A percentile compares a stretch with the other conserved stretches of the same genome.
Evolutionary conservation across 2,329 filamentous ascomycete genomes (phyloP).

Genomic region (Fusarium sterilihyphosum): DNA sequence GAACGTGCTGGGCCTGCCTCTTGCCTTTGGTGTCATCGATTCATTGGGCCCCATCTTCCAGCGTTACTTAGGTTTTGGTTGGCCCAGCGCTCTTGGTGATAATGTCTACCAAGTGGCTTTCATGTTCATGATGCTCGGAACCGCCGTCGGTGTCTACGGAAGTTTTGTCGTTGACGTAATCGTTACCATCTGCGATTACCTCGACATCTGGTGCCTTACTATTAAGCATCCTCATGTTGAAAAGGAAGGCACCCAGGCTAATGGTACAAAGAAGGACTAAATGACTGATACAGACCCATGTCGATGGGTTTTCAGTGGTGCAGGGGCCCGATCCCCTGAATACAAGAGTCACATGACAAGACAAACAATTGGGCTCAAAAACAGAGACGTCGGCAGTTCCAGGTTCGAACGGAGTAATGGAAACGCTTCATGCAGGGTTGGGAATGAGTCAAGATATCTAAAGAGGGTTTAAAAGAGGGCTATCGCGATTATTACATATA

Average conservation of each 20-base stretch:
- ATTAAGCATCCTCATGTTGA: constrained; percentile 84
- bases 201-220: constrained; percentile 98
- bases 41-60: constrained; percentile 77
- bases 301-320: not conserved
- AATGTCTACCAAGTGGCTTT: constrained; percentile 91
- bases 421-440: not conserved
- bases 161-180: constrained; percentile 98
- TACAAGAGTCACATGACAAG: not conserved
- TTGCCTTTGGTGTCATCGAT: constrained; percentile 82
- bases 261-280: constrained; percentile 53
- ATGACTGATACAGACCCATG: not conserved
- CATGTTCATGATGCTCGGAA: constrained; percentile 86
- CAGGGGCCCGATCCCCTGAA: not conserved
- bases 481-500: constrained; percentile 12
- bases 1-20: constrained; percentile 83
- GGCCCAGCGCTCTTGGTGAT: constrained; percentile 79
- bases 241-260: constrained; percentile 42
- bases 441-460: constrained; percentile 11
- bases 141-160: constrained; percentile 90
- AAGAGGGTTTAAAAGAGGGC: not conserved
- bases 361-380: not conserved
- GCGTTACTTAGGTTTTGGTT: constrained; percentile 69
- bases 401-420: not conserved
- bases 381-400: not conserved
- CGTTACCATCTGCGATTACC: constrained; percentile 95